These are phyloP conservation scores for Metarhizium sp. DNA, from an alignment of 2,329 filamentous ascomycete species.

Conservation along the genomic window DNA sequence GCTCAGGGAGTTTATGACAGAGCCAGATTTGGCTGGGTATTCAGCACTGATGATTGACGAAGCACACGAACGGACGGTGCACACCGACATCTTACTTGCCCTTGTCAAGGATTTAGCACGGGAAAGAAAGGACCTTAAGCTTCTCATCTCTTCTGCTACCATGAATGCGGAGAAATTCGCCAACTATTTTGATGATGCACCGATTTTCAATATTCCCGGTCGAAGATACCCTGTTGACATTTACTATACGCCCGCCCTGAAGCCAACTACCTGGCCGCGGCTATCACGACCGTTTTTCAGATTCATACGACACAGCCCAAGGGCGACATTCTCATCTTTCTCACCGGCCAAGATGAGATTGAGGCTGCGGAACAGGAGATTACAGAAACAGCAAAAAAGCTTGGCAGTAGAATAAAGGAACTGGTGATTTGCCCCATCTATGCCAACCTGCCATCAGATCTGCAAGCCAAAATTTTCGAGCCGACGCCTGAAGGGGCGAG, in stretches of 20 bases:
- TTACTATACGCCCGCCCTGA: conserved; percentile 82
- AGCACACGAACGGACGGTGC: conserved; percentile 86
- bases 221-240: conserved; percentile 84
- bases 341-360: conserved; percentile 95
- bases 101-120: conserved; percentile 82
- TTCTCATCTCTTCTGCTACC: conserved; percentile 89
- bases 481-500: conserved; percentile 76
- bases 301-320: conserved; percentile 80
- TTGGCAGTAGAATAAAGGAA: conserved; percentile 76
- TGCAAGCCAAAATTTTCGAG: conserved; percentile 91
- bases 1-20: conserved; percentile 79
- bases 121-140: conserved; percentile 74
- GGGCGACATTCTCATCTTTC: conserved; percentile 88
- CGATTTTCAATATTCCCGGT: conserved; percentile 91
- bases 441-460: conserved; percentile 79
- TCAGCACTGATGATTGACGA: conserved; percentile 94
- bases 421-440: conserved; percentile 91
- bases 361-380: conserved; percentile 78
- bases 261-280: conserved; percentile 85
- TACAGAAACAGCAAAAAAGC: conserved; percentile 74
- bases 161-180: conserved; percentile 92
- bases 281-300: conserved; percentile 88
- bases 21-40: conserved; percentile 74
- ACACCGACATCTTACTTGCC: conserved; percentile 83
- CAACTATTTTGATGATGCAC: conserved; percentile 82